Evolutionary conservation across 1,139 yeast species (phyloP), one percentile per base, ranked within the genome.

Genomic region (Lodderomyces parapsilosis): DNA sequence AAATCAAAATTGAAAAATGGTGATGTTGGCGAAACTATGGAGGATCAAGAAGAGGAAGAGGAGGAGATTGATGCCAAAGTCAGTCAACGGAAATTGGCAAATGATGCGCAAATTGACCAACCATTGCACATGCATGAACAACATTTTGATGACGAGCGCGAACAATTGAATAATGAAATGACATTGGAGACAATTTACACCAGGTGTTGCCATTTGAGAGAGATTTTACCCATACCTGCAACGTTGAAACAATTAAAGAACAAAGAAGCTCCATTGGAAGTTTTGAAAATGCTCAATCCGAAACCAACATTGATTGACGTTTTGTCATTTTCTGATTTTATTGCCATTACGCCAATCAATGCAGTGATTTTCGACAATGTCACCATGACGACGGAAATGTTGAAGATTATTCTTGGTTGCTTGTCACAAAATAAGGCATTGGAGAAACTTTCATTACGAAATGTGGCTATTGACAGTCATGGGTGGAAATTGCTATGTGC

Each of bases 191-290:
- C 82, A 35, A 70, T 91, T 13, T 91, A 91, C 61, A 88, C 97
- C 0, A 71, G 97, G 51, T 90, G 97, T 60, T 91, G 97, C 57
- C 98, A 91, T 63, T 70, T 91, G 48, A 74, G 98, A 43, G 98
- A 91, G 57, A 91, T 91, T 43, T 65, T 91, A 50, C 98, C 98
- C 0, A 90, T 91, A 47, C 95, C 96, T 1, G 96, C 96, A 0
- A 89, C 95, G 0, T 62, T 89, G 54, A 86, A 84, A 55, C 98
- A 91, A 60, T 74, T 91, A 46, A 86, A 85, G 57, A 82, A 82
- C 48, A 87, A 87, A 55, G 63, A 81, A 0, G 77, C 83, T 36
- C 96, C 96, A 1, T 66, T 91, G 40, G 86, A 84, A 45, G 83
- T 83, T 6, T 66, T 91, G 49, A 86, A 88, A 56, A 74, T 91